Conservation (phyloP, 495 filamentous ascomycete genomes). For the Chaetomium cochliodes region DNA sequence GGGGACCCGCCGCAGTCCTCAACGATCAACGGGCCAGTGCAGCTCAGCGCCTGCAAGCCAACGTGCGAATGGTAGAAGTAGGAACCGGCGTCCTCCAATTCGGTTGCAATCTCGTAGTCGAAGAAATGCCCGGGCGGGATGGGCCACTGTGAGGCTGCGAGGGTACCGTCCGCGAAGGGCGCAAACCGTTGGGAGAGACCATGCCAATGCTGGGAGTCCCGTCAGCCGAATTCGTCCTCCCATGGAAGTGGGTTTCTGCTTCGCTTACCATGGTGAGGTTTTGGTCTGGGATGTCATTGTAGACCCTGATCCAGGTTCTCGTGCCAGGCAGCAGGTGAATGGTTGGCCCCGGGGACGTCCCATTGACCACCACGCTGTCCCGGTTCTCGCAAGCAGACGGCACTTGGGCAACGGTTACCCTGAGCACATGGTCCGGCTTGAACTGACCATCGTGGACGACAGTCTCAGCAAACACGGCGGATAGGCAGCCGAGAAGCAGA, state of each 20-base stretch:
- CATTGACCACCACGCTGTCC: slow-evolving; percentile 52
- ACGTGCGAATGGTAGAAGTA: slow-evolving; percentile 65
- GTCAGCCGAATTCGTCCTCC: slow-evolving; percentile 9
- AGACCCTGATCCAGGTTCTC: slow-evolving; percentile 57
- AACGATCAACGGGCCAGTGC: slow-evolving; percentile 55
- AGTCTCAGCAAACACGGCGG: background rate
- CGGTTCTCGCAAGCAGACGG: slow-evolving; percentile 46
- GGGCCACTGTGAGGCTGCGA: slow-evolving; percentile 56
- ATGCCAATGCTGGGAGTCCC: slow-evolving; percentile 56
- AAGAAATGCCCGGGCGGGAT: slow-evolving; percentile 59
- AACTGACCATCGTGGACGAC: slow-evolving; percentile 44
- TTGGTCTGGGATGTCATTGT: slow-evolving; percentile 54
- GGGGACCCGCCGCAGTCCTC: slow-evolving; percentile 46
- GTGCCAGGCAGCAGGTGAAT: slow-evolving; percentile 49
- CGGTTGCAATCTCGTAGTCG: slow-evolving; percentile 58
- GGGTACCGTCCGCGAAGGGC: slow-evolving; percentile 57
- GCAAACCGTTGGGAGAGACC: slow-evolving; percentile 55
- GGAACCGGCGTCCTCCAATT: slow-evolving; percentile 51
- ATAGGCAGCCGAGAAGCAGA: slow-evolving; percentile 12
- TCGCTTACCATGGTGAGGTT: slow-evolving; percentile 56
- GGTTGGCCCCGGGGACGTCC: slow-evolving; percentile 53
- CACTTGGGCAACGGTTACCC: slow-evolving; percentile 42
- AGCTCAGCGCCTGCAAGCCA: slow-evolving; percentile 54
- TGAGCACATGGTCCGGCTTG: slow-evolving; percentile 51
- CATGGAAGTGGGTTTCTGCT: background rate